A percentile compares a stretch with the other conserved stretches of the same genome.
Conservation (phyloP, 1,284 basidiomycete species). For the Cryptococcus sp. region DNA sequence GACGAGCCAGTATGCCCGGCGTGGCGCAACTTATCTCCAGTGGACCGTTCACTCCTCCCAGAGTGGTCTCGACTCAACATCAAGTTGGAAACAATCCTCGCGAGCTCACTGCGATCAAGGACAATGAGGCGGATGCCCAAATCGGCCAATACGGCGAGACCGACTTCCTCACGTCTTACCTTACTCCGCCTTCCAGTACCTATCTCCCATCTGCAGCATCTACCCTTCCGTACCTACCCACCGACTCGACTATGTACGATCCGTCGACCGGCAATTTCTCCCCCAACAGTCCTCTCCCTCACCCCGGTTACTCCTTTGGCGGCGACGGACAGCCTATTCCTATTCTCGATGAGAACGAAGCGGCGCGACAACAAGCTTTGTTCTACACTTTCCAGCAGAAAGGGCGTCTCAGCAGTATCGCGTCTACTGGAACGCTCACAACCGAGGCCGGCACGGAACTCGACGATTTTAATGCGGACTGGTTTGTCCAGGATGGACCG, state of each 20-base stretch:
- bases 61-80: slow-evolving; percentile 26
- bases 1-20: slow-evolving; percentile 45
- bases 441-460: slow-evolving; percentile 29
- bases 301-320: slow-evolving; percentile 48
- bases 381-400: slow-evolving; percentile 38
- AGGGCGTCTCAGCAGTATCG: slow-evolving; percentile 44
- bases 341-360: slow-evolving; percentile 16
- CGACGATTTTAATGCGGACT: slow-evolving; percentile 9
- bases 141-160: neutral
- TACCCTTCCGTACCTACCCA: slow-evolving; percentile 11
- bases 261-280: slow-evolving; percentile 25
- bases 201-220: slow-evolving; percentile 19
- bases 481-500: slow-evolving; percentile 9
- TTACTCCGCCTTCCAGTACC: slow-evolving; percentile 26
- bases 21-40: slow-evolving; percentile 40
- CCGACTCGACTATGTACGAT: slow-evolving; percentile 18
- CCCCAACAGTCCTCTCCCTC: slow-evolving; percentile 40
- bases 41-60: slow-evolving; percentile 47
- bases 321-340: slow-evolving; percentile 3
- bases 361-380: slow-evolving; percentile 22
- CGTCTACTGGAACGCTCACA: slow-evolving; percentile 24
- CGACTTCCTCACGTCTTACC: slow-evolving; percentile 24
- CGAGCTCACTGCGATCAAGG: slow-evolving; percentile 44
- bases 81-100: slow-evolving; percentile 18
- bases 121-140: slow-evolving; percentile 26